These are phyloP conservation scores for Penicillium robsamsonii DNA, from an alignment of 495 filamentous ascomycete species.

Conservation along the genomic window DNA sequence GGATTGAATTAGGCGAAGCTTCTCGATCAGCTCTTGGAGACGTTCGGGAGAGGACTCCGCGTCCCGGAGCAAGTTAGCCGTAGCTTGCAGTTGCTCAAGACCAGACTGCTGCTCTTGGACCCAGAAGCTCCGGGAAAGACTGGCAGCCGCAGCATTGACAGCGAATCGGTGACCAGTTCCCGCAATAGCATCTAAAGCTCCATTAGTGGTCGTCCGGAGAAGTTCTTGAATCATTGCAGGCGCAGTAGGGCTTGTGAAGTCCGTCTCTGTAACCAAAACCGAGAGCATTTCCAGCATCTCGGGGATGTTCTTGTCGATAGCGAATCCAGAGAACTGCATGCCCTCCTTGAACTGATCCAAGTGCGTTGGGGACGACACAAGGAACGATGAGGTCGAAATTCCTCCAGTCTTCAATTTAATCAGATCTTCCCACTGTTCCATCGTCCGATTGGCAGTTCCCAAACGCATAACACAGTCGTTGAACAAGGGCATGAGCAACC, in stretches of 20 bases:
- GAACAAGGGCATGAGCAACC: constrained; percentile 84
- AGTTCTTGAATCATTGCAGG: constrained; percentile 80
- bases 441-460: constrained; percentile 79
- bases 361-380: constrained; percentile 69
- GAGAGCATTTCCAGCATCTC: constrained; percentile 87
- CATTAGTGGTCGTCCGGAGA: constrained; percentile 77
- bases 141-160: constrained; percentile 75
- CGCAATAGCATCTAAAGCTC: constrained; percentile 87
- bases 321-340: constrained; percentile 75
- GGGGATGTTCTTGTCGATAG: constrained; percentile 82
- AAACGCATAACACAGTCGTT: constrained; percentile 89
- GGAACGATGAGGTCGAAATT: constrained; percentile 73
- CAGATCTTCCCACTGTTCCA: constrained; percentile 92
- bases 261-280: constrained; percentile 76
- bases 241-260: constrained; percentile 80
- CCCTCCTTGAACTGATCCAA: constrained; percentile 73
- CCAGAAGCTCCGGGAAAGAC: constrained; percentile 65
- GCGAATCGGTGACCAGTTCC: constrained; percentile 84
- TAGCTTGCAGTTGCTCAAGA: constrained; percentile 84
- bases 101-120: constrained; percentile 80
- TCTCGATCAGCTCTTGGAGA: constrained; percentile 72
- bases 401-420: constrained; percentile 98
- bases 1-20: constrained; percentile 82
- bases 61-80: constrained; percentile 57
- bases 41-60: constrained; percentile 58